Evolutionary conservation across 2,329 filamentous ascomycete species (phyloP).

Genomic region (Colletotrichum neosansevieriae): DNA sequence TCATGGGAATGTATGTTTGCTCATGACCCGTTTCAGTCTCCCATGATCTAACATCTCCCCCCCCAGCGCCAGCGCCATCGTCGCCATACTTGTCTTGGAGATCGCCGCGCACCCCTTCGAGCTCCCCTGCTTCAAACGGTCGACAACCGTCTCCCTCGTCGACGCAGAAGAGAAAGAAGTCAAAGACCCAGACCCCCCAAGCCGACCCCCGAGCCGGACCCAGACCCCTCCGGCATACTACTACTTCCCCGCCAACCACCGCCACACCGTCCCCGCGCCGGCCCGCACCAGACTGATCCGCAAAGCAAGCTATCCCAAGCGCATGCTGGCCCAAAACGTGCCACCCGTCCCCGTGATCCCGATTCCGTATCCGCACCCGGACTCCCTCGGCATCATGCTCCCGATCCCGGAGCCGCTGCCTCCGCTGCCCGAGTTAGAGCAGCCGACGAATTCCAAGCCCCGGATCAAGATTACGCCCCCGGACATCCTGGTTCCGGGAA

Average conservation of each 20-base stretch:
- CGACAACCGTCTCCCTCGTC: conserved; percentile 23
- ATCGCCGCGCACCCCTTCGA: conserved; percentile 43
- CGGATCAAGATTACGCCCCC: conserved; percentile 31
- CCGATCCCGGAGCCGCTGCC: conserved; percentile 36
- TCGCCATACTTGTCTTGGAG: conserved; percentile 42
- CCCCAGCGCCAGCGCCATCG: conserved; percentile 11
- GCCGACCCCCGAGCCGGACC: conserved; percentile 19
- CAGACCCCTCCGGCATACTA: conserved; percentile 35
- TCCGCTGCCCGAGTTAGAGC: conserved; percentile 32
- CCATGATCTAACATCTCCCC: neutral
- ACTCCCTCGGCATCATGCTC: conserved; percentile 36
- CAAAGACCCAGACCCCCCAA: conserved; percentile 31
- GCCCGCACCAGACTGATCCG: conserved; percentile 30
- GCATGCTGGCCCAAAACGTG: conserved; percentile 7
- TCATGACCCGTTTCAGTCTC: neutral
- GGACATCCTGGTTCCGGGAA: conserved; percentile 37
- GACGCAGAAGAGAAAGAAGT: conserved; percentile 35
- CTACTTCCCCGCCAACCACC: conserved; percentile 32
- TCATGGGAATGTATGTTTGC: conserved; percentile 43
- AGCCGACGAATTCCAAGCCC: conserved; percentile 3
- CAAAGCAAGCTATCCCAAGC: conserved; percentile 29
- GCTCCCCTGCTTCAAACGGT: conserved; percentile 41
- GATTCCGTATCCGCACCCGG: conserved; percentile 34
- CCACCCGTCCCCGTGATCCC: conserved; percentile 20
- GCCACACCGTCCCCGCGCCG: conserved; percentile 30